Evolutionary conservation across 805 yeast species (phyloP).

Genomic region (Schizosaccharomyces cryophilus): DNA sequence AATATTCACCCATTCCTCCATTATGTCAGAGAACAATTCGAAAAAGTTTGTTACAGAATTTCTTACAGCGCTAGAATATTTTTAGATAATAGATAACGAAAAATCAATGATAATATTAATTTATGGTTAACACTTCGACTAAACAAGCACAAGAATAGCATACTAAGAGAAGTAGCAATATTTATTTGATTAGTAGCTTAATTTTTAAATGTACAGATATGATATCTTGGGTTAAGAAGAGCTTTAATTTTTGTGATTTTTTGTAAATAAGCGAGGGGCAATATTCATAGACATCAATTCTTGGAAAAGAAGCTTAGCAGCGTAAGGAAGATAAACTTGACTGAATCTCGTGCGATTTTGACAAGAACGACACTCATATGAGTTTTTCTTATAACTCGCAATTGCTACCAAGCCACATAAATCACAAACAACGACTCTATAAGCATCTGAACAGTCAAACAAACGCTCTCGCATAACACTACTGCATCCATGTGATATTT

Average conservation of each 20-base stretch:
- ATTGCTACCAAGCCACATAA: slow-evolving; percentile 97
- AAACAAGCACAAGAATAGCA: too few relatives aligned
- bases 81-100: neutral
- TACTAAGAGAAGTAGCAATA: too few relatives aligned
- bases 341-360: slow-evolving; percentile 94
- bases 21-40: neutral
- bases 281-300: slow-evolving; percentile 99
- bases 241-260: neutral
- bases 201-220: neutral
- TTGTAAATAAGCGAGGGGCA: slow-evolving; percentile 17
- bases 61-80: neutral
- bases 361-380: slow-evolving; percentile 95
- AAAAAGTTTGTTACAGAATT: neutral
- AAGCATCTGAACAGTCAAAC: slow-evolving; percentile 98
- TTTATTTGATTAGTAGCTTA: neutral
- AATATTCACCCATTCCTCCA: neutral
- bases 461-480: slow-evolving; percentile 90
- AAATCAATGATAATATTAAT: too few relatives aligned
- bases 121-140: too few relatives aligned
- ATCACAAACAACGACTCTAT: slow-evolving; percentile 94
- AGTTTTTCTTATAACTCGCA: slow-evolving; percentile 91
- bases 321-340: slow-evolving; percentile 84
- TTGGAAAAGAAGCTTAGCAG: slow-evolving; percentile 93
- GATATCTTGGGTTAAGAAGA: neutral
- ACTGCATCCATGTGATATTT: slow-evolving; percentile 92